These are phyloP conservation scores for Penicillium waksmanii DNA, from an alignment of 495 filamentous ascomycete species.

Conservation along the genomic window DNA sequence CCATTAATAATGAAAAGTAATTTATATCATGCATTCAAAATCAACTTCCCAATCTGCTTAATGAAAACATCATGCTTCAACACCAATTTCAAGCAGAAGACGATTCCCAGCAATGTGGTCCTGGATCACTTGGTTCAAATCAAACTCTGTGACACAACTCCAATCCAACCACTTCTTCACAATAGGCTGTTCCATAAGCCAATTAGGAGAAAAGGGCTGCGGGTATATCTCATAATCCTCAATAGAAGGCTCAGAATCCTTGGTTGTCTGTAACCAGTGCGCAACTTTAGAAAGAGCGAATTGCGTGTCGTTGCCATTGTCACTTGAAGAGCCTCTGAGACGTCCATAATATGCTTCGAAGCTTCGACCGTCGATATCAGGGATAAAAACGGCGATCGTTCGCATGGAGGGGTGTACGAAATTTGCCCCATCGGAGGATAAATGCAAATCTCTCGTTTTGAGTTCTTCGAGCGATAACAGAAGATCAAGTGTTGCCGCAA, in stretches of 20 bases:
- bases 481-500: constrained; percentile 13
- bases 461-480: constrained; percentile 13
- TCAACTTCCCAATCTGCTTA: no score
- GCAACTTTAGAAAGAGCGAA: neutral
- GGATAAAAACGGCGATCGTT: constrained; percentile 8
- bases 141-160: constrained; percentile 12
- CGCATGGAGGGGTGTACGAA: constrained; percentile 4
- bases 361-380: constrained; percentile 1
- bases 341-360: neutral
- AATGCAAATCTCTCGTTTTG: neutral
- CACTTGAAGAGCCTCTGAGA: neutral
- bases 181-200: constrained; percentile 11
- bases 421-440: neutral
- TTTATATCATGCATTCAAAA: no score
- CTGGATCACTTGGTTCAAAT: constrained; percentile 14
- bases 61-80: neutral
- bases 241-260: constrained; percentile 1
- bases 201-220: constrained; percentile 2
- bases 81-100: constrained; percentile 4
- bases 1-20: no score
- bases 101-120: constrained; percentile 14
- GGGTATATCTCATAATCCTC: constrained; percentile 4
- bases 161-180: constrained; percentile 12
- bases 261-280: neutral
- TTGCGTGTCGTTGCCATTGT: neutral